phyloP scores from a whole-genome alignment of 2,329 filamentous ascomycete genomes.

The Cladosporium sp. region DNA sequence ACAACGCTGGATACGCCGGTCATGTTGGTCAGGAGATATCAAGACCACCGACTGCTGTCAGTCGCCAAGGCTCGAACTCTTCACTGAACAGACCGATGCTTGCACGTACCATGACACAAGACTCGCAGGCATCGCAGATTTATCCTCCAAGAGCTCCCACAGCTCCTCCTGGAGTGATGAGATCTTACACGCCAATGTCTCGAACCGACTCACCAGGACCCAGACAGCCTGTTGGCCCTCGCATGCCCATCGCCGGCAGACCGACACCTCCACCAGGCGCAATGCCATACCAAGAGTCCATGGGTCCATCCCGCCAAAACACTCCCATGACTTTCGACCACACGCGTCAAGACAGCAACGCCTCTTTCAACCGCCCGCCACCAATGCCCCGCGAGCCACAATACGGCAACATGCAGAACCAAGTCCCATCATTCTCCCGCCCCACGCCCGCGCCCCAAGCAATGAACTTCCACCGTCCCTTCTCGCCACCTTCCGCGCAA shows the following conservation, averaged over 20 bases:
- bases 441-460: slow-evolving; percentile 12
- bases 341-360: slow-evolving; percentile 19
- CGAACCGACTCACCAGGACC: slow-evolving; percentile 14
- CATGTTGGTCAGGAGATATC: slow-evolving; percentile 18
- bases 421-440: slow-evolving; percentile 22
- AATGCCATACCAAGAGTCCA: neutral
- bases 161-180: slow-evolving; percentile 2
- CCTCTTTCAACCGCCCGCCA: slow-evolving; percentile 17
- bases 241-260: neutral
- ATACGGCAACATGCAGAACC: slow-evolving; percentile 23
- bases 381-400: slow-evolving; percentile 8
- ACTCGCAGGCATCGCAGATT: slow-evolving; percentile 14
- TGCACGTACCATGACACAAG: slow-evolving; percentile 15
- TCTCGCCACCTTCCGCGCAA: slow-evolving; percentile 16
- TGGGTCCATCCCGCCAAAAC: slow-evolving; percentile 15
- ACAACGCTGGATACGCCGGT: slow-evolving; percentile 47
- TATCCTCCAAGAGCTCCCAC: slow-evolving; percentile 14
- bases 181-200: slow-evolving; percentile 21
- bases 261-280: neutral
- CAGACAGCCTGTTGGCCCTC: slow-evolving; percentile 2
- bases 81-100: slow-evolving; percentile 21
- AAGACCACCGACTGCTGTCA: slow-evolving; percentile 21
- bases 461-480: slow-evolving; percentile 16
- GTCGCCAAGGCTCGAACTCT: slow-evolving; percentile 22
- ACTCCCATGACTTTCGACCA: slow-evolving; percentile 19